These are phyloP conservation scores for Allantophomopsis lycopodina DNA, from an alignment of 2,329 filamentous ascomycete species.

Conservation along the genomic window DNA sequence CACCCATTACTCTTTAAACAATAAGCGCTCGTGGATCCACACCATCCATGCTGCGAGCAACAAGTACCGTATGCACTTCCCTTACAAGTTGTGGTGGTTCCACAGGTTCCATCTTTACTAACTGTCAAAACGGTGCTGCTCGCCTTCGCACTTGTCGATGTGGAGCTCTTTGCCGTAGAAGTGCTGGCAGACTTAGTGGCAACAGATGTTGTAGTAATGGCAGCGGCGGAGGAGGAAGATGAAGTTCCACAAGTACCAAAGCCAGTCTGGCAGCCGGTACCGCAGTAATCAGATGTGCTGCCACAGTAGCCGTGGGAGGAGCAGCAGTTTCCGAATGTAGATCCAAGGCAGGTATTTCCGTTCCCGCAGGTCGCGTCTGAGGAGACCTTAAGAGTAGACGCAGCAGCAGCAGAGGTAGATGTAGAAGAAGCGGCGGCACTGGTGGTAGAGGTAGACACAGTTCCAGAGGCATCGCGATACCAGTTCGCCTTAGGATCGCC, in stretches of 20 bases:
- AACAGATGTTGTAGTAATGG: slow-evolving; percentile 1
- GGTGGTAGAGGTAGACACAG: slow-evolving; percentile 1
- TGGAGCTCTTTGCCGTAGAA: background rate
- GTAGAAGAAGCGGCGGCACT: background rate
- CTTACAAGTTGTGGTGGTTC: slow-evolving; percentile 4
- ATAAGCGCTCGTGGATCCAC: slow-evolving; percentile 3
- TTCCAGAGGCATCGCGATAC: slow-evolving; percentile 19
- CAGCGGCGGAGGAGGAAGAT: background rate
- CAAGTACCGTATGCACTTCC: slow-evolving; percentile 8
- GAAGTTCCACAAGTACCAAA: slow-evolving; percentile 3
- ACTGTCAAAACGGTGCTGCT: slow-evolving; percentile 1
- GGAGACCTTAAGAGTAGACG: background rate
- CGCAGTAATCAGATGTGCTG: slow-evolving; percentile 7
- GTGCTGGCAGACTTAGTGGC: background rate
- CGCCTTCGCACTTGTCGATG: slow-evolving; percentile 1
- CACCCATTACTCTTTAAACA: slow-evolving; percentile 1
- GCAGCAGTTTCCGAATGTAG: slow-evolving; percentile 7
- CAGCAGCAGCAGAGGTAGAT: background rate
- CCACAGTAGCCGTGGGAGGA: slow-evolving; percentile 9
- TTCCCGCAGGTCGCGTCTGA: slow-evolving; percentile 6
- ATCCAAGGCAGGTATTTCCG: slow-evolving; percentile 6
- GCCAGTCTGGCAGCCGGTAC: slow-evolving; percentile 6
- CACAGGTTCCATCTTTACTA: slow-evolving; percentile 6
- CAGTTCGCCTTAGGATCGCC: slow-evolving; percentile 26
- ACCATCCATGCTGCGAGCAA: slow-evolving; percentile 6